Evolutionary conservation across 495 filamentous ascomycete genomes (phyloP), one percentile per base, ranked within the genome.

Genomic region (Trichoderma gamsii): DNA sequence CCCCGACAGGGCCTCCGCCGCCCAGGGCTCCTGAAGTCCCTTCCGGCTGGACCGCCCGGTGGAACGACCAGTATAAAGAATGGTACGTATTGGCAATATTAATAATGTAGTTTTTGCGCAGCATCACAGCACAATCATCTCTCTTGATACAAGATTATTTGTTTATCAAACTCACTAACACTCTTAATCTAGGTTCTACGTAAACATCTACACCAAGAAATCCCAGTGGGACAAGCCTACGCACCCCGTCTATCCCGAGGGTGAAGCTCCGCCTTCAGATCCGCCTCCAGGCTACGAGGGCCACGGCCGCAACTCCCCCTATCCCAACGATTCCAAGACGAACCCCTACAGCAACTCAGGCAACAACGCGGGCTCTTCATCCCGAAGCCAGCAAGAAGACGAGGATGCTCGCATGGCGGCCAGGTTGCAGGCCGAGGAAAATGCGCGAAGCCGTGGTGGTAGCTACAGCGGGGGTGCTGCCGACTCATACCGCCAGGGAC

Each of bases 211-310:
- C 75, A 96, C 92, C 70, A 92, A 92, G 71, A 84, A 87, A 72
- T 96, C 93, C 5, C 89, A 92, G 84, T 97, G 92, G 92, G 90
- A 95, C 4, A 85, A 80, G 63, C 92, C 92, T 32, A 88, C 86
- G 49, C 79, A 81, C 65, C 85, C 89, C 21, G 81, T 86, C 67
- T 80, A 82, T n/a, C 82, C 81, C 27, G 74, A 77, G 68, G 76
- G 73, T 49, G 27, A 41, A 15, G 12, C 61, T 15, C 74, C 80
- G 43, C 80, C 85, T 4, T 71, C 80, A 15, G 86, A 80, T 27
- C 80, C 86, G 0, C 91, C 90, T 5, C 91, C 91, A 3, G 81
- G 84, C 63, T 93, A 95, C 78, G 73, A 80, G 5, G 74, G 79
- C 3, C 79, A 80, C 7, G 74, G 79, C 3, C 79, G 79, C 68